A percentile compares a stretch with the other conserved stretches of the same genome.
These are phyloP conservation scores for Amylostereum areolatum DNA, from an alignment of 1,284 basidiomycete species.

Conservation along the genomic window DNA sequence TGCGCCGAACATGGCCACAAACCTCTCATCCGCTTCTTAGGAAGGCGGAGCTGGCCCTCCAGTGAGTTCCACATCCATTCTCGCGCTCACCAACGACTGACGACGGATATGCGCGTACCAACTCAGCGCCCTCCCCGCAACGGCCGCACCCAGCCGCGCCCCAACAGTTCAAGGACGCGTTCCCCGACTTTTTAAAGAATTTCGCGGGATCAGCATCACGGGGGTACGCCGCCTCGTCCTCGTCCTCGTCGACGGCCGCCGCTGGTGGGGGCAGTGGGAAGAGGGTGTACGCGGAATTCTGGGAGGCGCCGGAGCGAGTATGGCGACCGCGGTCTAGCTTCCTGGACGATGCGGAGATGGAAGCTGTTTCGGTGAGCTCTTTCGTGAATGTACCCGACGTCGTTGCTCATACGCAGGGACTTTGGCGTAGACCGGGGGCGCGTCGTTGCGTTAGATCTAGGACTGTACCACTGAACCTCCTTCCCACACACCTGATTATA, in stretches of 20 bases:
- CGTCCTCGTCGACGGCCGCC: slow-evolving; percentile 13
- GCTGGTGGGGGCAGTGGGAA: slow-evolving; percentile 4
- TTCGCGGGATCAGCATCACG: slow-evolving; percentile 28
- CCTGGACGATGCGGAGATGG: slow-evolving; percentile 67
- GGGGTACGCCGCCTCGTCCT: too few relatives aligned
- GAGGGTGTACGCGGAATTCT: slow-evolving; percentile 48
- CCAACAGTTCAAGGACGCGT: slow-evolving; percentile 57
- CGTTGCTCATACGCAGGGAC: background rate
- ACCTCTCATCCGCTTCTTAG: slow-evolving; percentile 79
- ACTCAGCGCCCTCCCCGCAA: slow-evolving; percentile 50
- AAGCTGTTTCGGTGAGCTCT: slow-evolving; percentile 66
- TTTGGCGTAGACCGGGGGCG: slow-evolving; percentile 61
- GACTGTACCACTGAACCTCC: background rate
- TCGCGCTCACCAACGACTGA: background rate
- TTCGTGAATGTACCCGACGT: background rate
- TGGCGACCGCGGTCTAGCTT: slow-evolving; percentile 56
- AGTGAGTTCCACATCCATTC: slow-evolving; percentile 31
- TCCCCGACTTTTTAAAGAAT: slow-evolving; percentile 54
- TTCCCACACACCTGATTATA: slow-evolving; percentile 3
- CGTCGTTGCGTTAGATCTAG: slow-evolving; percentile 39
- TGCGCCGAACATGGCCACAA: slow-evolving; percentile 26
- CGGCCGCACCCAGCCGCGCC: slow-evolving; percentile 77
- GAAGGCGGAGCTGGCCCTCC: slow-evolving; percentile 58
- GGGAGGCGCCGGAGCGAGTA: slow-evolving; percentile 70
- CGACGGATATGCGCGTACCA: background rate